A percentile compares a stretch with the other conserved stretches of the same genome.
Evolutionary conservation across 345 rosid species (phyloP).

Genomic region (Eucalyptus pumila): DNA sequence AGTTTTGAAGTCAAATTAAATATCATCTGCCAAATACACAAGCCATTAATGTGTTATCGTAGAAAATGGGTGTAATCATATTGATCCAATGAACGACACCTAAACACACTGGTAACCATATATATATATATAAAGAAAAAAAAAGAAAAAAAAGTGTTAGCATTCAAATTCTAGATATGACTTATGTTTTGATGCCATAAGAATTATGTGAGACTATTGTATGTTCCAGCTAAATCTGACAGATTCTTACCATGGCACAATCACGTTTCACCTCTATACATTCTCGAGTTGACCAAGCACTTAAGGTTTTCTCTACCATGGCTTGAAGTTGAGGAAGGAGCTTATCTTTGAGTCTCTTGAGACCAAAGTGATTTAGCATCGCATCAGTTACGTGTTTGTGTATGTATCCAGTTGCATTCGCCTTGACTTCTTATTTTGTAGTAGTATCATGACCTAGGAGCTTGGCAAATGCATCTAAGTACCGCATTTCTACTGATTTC

Average conservation of each 20-base stretch:
- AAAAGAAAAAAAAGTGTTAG: too few species aligned
- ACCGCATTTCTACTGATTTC: constrained; percentile 10
- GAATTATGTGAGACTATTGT: too few species aligned
- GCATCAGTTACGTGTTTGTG: constrained; percentile 23
- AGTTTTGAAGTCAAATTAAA: constrained; percentile 3
- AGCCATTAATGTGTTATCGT: neutral
- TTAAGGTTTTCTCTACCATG: neutral
- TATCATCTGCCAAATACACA: constrained; percentile 9
- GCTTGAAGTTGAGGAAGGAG: constrained; percentile 4
- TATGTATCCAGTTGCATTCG: constrained; percentile 1
- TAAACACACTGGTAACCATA: too few species aligned
- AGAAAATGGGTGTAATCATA: neutral
- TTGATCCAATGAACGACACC: neutral
- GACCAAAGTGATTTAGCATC: constrained; percentile 11
- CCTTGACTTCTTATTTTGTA: neutral
- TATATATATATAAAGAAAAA: too few species aligned
- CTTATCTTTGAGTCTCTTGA: constrained; percentile 2
- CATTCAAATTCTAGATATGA: too few species aligned
- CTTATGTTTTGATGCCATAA: too few species aligned
- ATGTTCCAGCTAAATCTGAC: too few species aligned
- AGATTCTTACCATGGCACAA: neutral
- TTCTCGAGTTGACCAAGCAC: constrained; percentile 2
- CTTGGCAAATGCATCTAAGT: constrained; percentile 9
- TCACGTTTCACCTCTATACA: constrained; percentile 15
- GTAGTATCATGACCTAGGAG: constrained; percentile 18